phyloP scores from a whole-genome alignment of 2,329 filamentous ascomycete species.

The Teratosphaeria zuluensis region DNA sequence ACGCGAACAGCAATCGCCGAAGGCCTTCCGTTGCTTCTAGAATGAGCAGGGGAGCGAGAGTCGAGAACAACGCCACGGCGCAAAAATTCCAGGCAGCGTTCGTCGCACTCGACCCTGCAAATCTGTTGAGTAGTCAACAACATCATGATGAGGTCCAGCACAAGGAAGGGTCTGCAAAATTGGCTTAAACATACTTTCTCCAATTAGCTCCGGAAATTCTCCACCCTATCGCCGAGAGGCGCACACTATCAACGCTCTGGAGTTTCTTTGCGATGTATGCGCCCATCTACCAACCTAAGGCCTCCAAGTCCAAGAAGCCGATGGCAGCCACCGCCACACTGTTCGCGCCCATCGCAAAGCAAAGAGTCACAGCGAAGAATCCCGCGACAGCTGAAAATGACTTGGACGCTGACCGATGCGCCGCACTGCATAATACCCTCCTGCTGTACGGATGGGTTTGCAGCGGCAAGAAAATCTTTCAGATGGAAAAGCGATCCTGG shows the following conservation, averaged over 20 bases:
- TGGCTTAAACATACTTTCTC: neutral
- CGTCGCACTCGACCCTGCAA: neutral
- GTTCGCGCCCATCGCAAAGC: constrained; percentile 22
- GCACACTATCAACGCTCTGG: neutral
- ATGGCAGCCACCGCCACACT: constrained; percentile 7
- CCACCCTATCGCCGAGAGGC: neutral
- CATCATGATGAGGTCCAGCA: neutral
- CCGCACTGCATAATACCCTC: constrained; percentile 25
- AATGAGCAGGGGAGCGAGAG: neutral
- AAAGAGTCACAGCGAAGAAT: constrained; percentile 18
- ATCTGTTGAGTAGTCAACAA: neutral
- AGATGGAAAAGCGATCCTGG: constrained; percentile 23
- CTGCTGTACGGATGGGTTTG: constrained; percentile 26
- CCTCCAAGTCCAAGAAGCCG: neutral
- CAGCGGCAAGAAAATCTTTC: constrained; percentile 21
- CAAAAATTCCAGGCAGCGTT: neutral
- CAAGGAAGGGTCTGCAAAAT: neutral
- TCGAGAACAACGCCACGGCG: neutral
- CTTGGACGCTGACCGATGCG: constrained; percentile 23
- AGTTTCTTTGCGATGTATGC: neutral
- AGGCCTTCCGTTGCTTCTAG: neutral
- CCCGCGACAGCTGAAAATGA: constrained; percentile 14
- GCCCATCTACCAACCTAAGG: neutral
- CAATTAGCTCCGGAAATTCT: neutral
- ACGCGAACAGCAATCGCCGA: neutral